A percentile compares a stretch with the other conserved stretches of the same genome.
Conservation (phyloP, 768 basidiomycete species). For the Leccinum olivaceopallidum region DNA sequence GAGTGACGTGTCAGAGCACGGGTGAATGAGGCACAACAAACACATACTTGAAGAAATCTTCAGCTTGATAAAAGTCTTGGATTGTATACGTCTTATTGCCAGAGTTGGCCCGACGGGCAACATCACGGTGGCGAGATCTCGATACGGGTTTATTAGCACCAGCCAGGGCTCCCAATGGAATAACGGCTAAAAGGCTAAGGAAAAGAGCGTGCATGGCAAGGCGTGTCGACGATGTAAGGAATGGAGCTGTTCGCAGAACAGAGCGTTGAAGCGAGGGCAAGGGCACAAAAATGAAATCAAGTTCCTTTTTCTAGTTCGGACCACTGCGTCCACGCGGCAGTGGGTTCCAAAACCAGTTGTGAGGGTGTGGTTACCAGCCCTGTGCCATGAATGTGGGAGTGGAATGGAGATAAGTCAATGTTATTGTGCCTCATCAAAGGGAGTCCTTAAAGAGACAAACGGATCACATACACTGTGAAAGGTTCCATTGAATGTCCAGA, state of each 20-base stretch:
- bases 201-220: conserved; percentile 36
- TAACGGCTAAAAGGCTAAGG: conserved; percentile 31
- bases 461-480: background rate
- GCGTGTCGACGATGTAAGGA: conserved; percentile 12
- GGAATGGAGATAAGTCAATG: conserved; percentile 4
- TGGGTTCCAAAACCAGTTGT: background rate
- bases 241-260: conserved; percentile 3
- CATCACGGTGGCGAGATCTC: conserved; percentile 32
- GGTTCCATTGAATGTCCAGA: conserved; percentile 1
- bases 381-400: conserved; percentile 18
- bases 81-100: conserved; percentile 36
- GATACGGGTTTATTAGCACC: conserved; percentile 31
- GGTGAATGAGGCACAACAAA: background rate
- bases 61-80: conserved; percentile 45
- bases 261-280: background rate
- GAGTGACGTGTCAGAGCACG: conserved; percentile 1
- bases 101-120: conserved; percentile 20
- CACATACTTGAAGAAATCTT: conserved; percentile 61
- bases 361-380: conserved; percentile 13
- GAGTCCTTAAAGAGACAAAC: background rate
- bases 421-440: conserved; percentile 14
- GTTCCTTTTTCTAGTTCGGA: background rate
- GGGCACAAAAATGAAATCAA: background rate
- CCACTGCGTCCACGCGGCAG: conserved; percentile 6
- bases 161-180: conserved; percentile 39